Conservation (phyloP, 306 rosid genomes). For the Lablab purpureus region DNA sequence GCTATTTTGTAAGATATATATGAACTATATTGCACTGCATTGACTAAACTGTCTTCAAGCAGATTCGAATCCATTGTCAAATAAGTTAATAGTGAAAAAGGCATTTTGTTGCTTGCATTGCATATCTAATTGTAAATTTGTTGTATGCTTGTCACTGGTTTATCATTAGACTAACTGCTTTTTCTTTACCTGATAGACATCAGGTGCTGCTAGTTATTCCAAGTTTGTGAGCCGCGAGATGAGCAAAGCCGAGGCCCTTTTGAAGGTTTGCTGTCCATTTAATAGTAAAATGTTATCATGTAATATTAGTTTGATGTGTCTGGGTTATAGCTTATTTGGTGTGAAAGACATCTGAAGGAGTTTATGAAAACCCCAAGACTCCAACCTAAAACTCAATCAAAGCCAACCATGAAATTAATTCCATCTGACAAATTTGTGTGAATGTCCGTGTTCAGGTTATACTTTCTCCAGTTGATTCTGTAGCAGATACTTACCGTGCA, state of each 20-base stretch:
- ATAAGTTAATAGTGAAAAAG: slow-evolving; percentile 17
- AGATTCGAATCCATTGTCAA: slow-evolving; percentile 18
- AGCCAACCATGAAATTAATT: slow-evolving; percentile 27
- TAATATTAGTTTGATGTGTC: slow-evolving; percentile 16
- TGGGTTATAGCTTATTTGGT: slow-evolving; percentile 14
- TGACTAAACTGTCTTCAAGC: background rate
- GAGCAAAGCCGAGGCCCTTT: slow-evolving; percentile 99
- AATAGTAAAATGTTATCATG: slow-evolving; percentile 8
- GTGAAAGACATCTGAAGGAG: background rate
- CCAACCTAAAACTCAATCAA: background rate
- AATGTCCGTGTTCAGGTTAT: slow-evolving; percentile 71
- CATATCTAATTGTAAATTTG: slow-evolving; percentile 19
- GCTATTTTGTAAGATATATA: slow-evolving; percentile 26
- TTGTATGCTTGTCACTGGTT: slow-evolving; percentile 24
- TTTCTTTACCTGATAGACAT: slow-evolving; percentile 63
- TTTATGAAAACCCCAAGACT: background rate
- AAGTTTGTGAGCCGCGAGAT: slow-evolving; percentile 98
- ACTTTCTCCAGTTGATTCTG: slow-evolving; percentile 95
- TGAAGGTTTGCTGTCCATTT: slow-evolving; percentile 70
- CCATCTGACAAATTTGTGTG: slow-evolving; percentile 29
- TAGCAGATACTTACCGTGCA: slow-evolving; percentile 95
- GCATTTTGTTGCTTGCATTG: slow-evolving; percentile 28
- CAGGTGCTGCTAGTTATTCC: slow-evolving; percentile 92
- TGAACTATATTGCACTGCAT: slow-evolving; percentile 22
- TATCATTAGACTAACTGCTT: slow-evolving; percentile 25